Percentiles rank a stretch among this genome's conserved stretches.
These are phyloP conservation scores for Xylaria arbuscula DNA, from an alignment of 2,329 filamentous ascomycete genomes.

Conservation along the genomic window DNA sequence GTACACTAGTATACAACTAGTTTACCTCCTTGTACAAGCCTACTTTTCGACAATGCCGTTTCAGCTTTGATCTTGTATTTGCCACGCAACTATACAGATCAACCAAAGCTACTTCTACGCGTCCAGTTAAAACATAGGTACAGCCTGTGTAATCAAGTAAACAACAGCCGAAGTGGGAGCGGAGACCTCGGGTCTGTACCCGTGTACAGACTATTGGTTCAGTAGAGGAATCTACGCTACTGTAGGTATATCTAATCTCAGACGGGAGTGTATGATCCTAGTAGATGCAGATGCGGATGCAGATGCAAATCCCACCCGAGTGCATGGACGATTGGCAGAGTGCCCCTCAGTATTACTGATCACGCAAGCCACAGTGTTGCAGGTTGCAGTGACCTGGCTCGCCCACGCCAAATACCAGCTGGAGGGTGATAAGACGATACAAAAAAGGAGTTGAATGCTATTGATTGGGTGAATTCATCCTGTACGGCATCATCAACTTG, in stretches of 20 bases:
- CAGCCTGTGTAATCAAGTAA: background rate
- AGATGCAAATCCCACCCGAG: background rate
- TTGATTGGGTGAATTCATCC: background rate
- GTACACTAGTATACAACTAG: background rate
- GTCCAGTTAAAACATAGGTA: background rate
- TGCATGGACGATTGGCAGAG: background rate
- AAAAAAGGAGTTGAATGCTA: background rate
- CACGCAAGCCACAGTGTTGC: background rate
- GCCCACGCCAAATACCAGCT: background rate
- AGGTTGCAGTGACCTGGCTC: background rate
- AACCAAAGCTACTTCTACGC: background rate
- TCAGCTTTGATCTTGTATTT: slow-evolving; percentile 2
- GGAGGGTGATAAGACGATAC: background rate
- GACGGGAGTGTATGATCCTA: background rate
- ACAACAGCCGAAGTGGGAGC: background rate
- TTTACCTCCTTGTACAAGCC: background rate
- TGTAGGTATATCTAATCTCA: background rate
- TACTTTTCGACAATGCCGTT: background rate
- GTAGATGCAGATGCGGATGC: background rate
- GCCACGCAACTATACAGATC: slow-evolving; percentile 1
- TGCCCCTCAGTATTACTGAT: background rate
- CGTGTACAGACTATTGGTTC: slow-evolving; percentile 1
- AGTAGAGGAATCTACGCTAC: background rate
- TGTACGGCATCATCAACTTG: background rate
- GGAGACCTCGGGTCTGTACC: slow-evolving; percentile 1